These are phyloP conservation scores for Coemansia sp. DNA, from an alignment of 371 early-diverging fungal species.

Conservation along the genomic window DNA sequence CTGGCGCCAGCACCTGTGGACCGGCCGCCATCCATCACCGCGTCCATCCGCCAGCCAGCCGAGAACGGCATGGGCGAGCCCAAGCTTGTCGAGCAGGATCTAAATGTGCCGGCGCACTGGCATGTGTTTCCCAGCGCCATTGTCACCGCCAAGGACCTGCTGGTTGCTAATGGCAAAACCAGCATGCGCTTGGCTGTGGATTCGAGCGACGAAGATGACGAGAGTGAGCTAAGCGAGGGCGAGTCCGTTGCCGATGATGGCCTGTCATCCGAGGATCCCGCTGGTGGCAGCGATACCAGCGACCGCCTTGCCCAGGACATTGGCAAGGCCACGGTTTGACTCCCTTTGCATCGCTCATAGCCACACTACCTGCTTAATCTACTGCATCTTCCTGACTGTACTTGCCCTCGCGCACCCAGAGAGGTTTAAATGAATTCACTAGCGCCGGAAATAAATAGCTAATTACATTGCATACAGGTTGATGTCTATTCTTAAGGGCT, in stretches of 20 bases:
- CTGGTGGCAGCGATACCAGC: constrained; percentile 5
- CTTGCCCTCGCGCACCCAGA: no score
- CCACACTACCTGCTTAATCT: no score
- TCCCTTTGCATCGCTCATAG: no score
- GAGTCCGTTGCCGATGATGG: not conserved
- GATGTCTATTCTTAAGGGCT: not conserved
- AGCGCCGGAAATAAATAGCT: no score
- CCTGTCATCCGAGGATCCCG: not conserved
- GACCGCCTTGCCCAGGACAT: constrained; percentile 17
- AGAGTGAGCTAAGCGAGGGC: constrained; percentile 2
- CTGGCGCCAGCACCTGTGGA: constrained; percentile 2
- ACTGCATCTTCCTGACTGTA: no score
- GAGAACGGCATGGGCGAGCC: not conserved
- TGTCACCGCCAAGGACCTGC: constrained; percentile 35
- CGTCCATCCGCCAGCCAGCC: not conserved
- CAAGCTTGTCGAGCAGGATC: constrained; percentile 11
- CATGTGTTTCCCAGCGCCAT: constrained; percentile 40
- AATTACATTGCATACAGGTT: no score
- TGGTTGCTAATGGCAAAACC: constrained; percentile 33
- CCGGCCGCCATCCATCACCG: not conserved
- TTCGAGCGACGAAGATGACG: constrained; percentile 35
- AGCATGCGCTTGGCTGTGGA: constrained; percentile 27
- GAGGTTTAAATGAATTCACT: no score
- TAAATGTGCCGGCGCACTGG: constrained; percentile 40
- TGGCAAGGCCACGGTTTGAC: constrained; percentile 7